These are phyloP conservation scores for Ensete ventricosum DNA, from an alignment of 176 grass and related monocot genomes.

Conservation along the genomic window DNA sequence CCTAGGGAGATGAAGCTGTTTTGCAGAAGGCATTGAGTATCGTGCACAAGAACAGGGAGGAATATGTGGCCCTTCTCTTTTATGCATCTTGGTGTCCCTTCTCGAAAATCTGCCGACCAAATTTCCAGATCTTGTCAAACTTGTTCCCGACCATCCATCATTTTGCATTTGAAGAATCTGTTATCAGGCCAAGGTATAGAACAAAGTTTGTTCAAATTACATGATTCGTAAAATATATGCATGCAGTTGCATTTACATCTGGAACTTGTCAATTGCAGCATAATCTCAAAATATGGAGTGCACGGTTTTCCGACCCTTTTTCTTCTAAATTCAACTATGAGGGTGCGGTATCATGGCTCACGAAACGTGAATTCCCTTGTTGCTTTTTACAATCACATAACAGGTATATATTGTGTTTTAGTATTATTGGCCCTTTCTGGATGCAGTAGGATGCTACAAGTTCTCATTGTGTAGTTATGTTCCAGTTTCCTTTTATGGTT, in stretches of 20 bases:
- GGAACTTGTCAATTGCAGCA: not conserved
- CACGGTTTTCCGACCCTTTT: constrained; percentile 11
- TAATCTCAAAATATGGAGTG: constrained; percentile 13
- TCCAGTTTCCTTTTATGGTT: not conserved
- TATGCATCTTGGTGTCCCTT: constrained; percentile 98
- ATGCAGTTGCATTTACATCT: constrained; percentile 9
- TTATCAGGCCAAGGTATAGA: constrained; percentile 80
- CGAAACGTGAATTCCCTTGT: constrained; percentile 4
- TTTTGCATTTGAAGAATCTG: constrained; percentile 90
- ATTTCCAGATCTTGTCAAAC: constrained; percentile 48
- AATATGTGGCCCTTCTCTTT: constrained; percentile 81
- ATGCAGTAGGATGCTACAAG: not conserved
- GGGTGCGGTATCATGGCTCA: not conserved
- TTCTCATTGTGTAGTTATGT: not conserved
- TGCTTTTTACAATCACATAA: constrained; percentile 5
- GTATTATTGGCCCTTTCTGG: not conserved
- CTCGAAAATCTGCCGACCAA: constrained; percentile 76
- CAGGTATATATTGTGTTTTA: constrained; percentile 45
- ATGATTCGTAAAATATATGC: not conserved
- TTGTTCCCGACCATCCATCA: constrained; percentile 70
- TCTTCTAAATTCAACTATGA: constrained; percentile 13
- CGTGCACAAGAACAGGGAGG: constrained; percentile 59
- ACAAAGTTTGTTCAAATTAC: not conserved
- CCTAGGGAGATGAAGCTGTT: constrained; percentile 69
- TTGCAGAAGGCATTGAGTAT: constrained; percentile 66